These are phyloP conservation scores for Phytophthora megakarya DNA, from an alignment of 352 stramenopile species.

Conservation along the genomic window DNA sequence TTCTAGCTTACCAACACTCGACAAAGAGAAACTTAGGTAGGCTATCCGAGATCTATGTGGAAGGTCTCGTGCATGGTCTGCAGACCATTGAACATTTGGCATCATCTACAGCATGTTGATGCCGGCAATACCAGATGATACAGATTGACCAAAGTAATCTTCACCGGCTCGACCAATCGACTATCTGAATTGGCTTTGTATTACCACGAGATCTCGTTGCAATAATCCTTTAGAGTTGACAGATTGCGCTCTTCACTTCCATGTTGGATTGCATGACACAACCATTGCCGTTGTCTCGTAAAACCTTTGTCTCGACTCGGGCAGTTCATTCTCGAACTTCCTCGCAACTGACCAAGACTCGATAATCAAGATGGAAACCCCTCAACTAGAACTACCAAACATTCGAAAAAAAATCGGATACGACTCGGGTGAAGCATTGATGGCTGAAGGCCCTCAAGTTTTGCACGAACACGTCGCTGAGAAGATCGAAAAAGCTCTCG, in stretches of 20 bases:
- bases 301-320: background rate
- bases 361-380: constrained; percentile 10
- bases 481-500: constrained; percentile 26
- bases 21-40: background rate
- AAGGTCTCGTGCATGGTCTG: background rate
- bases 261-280: constrained; percentile 3
- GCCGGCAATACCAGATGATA: background rate
- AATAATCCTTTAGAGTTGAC: background rate
- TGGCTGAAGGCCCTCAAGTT: constrained; percentile 23
- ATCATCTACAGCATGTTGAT: constrained; percentile 10
- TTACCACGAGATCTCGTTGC: background rate
- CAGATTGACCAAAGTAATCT: constrained; percentile 12
- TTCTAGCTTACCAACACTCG: background rate
- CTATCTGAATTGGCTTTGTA: background rate
- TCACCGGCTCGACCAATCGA: constrained; percentile 6
- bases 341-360: constrained; percentile 5
- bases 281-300: background rate
- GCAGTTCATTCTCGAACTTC: constrained; percentile 17
- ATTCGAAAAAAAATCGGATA: constrained; percentile 16
- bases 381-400: constrained; percentile 10
- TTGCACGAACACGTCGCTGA: constrained; percentile 28
- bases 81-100: background rate
- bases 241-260: constrained; percentile 4
- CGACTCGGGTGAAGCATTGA: constrained; percentile 14
- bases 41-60: background rate